A percentile compares a stretch with the other conserved stretches of the same genome.
Evolutionary conservation across 148 eudicot species (phyloP).

Genomic region (Beta vulgaris): DNA sequence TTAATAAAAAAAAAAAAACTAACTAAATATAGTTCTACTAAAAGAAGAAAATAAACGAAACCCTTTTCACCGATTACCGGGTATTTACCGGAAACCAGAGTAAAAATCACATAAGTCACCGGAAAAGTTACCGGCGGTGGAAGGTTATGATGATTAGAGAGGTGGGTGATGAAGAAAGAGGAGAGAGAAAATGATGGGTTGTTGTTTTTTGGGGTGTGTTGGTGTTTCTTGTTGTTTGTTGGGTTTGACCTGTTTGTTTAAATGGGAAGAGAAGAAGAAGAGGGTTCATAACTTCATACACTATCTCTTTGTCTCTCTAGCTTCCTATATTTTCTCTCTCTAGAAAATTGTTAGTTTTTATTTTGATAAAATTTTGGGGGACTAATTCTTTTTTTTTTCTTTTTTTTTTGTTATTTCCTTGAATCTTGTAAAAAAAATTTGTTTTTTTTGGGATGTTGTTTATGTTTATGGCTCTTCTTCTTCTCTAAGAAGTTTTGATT

Average conservation of each 20-base stretch:
- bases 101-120: conserved; percentile 10
- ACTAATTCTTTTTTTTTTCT: neutral
- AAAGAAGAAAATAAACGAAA: neutral
- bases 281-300: conserved; percentile 34
- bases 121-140: neutral
- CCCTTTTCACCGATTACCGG: conserved; percentile 35
- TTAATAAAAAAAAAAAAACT: conserved; percentile 18
- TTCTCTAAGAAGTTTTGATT: neutral
- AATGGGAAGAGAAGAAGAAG: neutral
- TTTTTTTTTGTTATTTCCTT: neutral
- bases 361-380: neutral
- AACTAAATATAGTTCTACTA: conserved; percentile 3
- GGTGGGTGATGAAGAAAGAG: conserved; percentile 1
- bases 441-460: neutral
- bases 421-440: neutral
- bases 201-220: conserved; percentile 2
- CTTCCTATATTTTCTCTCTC: conserved; percentile 9
- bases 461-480: neutral
- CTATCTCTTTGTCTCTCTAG: conserved; percentile 20
- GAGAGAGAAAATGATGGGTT: conserved; percentile 25
- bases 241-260: conserved; percentile 37
- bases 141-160: neutral
- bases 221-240: conserved; percentile 17
- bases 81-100: conserved; percentile 25
- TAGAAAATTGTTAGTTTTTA: neutral